Evolutionary conservation across 2,329 filamentous ascomycete species (phyloP), one percentile per base, ranked within the genome.

Genomic region (Diaporthe capsici): DNA sequence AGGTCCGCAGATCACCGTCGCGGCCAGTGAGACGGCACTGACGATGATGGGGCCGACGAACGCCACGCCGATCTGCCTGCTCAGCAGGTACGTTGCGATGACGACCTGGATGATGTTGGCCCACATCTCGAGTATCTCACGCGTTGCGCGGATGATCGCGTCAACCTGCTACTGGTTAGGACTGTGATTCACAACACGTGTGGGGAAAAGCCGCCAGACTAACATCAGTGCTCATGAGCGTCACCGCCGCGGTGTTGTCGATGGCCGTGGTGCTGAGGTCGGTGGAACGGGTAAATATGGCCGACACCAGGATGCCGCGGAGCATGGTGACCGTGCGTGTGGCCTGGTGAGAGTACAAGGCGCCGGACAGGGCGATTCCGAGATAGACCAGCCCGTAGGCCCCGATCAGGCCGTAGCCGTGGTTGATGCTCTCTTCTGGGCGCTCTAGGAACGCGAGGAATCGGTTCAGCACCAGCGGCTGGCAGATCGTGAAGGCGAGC

Each of bases 151-250:
- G 7, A 82, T 78, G 49, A 86, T 85, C 31, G 82, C 81, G 22
- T 86, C 84, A 10, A 85, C 83, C 83, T 84, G 17, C 44, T 67
- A 8, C 31, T 31, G 1, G 28, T 72, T 25, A 72, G 70, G 12
- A 15, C 25, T 2, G n/a, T n/a, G 4, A 0, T 67, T 31, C 5
- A 15, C 3, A 7, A 42, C 4, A 22, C 1, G 2, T 0, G 20
- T 25, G 25, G 47, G 31, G 53, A 39, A 53, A 39, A 28, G 3
- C 15, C 10, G 8, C 15, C 20, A 39, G 67, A 68, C 80, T 79
- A 79, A 81, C 82, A 81, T 86, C 85, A 17, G 84, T 82, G 68
- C 84, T 86, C 84, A 86, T 86, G 63, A 86, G 81, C 3, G 85
- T 86, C 22, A 85, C 79, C 1, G 84, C 80, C 6, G 83, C 82